These are phyloP conservation scores for Cryphonectria nitschkei DNA, from an alignment of 2,329 filamentous ascomycete genomes.

Conservation along the genomic window DNA sequence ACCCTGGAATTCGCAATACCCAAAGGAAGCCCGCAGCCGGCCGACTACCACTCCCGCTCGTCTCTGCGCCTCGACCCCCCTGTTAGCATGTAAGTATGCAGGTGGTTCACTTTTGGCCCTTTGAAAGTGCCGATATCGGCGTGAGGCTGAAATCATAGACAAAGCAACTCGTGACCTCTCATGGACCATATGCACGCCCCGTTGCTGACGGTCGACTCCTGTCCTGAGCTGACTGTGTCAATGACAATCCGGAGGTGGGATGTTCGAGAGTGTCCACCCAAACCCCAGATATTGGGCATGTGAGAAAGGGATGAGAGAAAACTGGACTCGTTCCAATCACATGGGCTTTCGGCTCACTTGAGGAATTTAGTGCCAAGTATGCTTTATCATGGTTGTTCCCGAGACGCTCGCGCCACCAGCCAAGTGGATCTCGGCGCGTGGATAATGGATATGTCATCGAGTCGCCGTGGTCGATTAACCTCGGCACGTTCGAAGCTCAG, in stretches of 20 bases:
- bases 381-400: constrained; percentile 10
- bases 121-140: constrained; percentile 4
- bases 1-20: neutral
- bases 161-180: neutral
- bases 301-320: constrained; percentile 2
- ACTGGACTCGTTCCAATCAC: neutral
- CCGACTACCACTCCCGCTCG: neutral
- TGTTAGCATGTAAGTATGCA: neutral
- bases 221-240: neutral
- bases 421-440: constrained; percentile 9
- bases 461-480: constrained; percentile 13
- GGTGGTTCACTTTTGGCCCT: neutral
- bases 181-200: neutral
- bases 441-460: constrained; percentile 10
- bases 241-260: neutral
- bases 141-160: neutral
- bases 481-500: neutral
- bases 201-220: neutral
- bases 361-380: neutral
- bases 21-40: neutral
- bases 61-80: neutral
- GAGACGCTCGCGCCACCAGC: neutral
- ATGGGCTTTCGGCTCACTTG: neutral
- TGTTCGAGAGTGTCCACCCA: neutral
- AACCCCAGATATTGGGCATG: neutral